Conservation (phyloP, 1,284 basidiomycete species). For the Baeospora myosura region DNA sequence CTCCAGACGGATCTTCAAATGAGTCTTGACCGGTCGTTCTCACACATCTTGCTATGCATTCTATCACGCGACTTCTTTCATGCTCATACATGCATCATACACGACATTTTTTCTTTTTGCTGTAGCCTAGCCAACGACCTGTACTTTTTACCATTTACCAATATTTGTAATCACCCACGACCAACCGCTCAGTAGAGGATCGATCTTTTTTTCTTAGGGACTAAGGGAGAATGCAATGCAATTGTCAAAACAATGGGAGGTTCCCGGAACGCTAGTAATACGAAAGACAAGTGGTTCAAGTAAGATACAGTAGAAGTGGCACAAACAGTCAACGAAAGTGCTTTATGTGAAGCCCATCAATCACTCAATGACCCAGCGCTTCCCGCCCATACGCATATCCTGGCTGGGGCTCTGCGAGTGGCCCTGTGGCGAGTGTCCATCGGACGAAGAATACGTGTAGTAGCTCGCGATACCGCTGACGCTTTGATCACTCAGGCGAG, state of each 20-base stretch:
- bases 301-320: too few relatives aligned
- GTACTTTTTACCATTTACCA: not conserved
- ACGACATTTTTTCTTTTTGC: too few relatives aligned
- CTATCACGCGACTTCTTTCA: not conserved
- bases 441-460: constrained; percentile 15
- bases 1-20: not conserved
- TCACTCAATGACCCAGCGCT: constrained; percentile 14
- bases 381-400: constrained; percentile 6
- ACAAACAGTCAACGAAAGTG: too few relatives aligned
- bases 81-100: not conserved
- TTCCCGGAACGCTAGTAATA: too few relatives aligned
- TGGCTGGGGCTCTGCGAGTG: not conserved
- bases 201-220: too few relatives aligned
- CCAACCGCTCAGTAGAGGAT: too few relatives aligned
- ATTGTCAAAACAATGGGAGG: too few relatives aligned
- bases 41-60: too few relatives aligned
- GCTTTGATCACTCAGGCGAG: constrained; percentile 12
- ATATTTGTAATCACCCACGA: not conserved
- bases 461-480: constrained; percentile 17
- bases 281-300: too few relatives aligned
- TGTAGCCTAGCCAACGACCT: not conserved
- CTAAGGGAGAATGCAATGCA: too few relatives aligned
- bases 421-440: too few relatives aligned
- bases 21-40: not conserved
- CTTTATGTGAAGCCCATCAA: too few relatives aligned